Percentiles rank a stretch among this genome's conserved stretches.
Conservation (phyloP, 306 rosid species). For the Lathyrus sativus region DNA sequence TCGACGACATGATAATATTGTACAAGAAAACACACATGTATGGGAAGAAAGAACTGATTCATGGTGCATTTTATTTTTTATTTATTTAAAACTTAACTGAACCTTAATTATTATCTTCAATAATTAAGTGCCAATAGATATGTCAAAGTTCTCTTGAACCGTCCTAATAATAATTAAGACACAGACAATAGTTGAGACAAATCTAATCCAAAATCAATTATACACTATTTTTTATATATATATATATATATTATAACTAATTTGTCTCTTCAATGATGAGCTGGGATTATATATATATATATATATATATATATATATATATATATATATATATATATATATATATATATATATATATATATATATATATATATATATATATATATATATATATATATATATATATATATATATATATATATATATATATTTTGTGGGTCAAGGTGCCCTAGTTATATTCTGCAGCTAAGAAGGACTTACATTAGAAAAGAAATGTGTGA, state of each 20-base stretch:
- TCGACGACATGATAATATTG: neutral
- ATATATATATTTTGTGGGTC: neutral
- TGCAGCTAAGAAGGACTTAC: conserved; percentile 30
- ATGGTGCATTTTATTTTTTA: neutral
- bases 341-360: no score
- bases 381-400: no score
- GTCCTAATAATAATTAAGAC: conserved; percentile 38
- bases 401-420: no score
- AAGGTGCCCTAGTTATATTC: conserved; percentile 40
- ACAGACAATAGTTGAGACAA: conserved; percentile 62
- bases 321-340: no score
- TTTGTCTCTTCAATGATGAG: conserved; percentile 49
- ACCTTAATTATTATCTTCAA: conserved; percentile 4
- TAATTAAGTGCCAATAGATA: conserved; percentile 26
- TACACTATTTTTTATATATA: conserved; percentile 41
- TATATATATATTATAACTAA: conserved; percentile 13
- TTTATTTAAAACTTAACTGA: neutral
- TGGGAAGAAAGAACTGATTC: no score
- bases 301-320: no score
- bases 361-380: no score
- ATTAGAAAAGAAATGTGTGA: conserved; percentile 45
- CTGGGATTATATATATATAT: conserved; percentile 38
- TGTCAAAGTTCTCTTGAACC: conserved; percentile 38
- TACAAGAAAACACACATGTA: no score
- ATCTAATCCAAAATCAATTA: conserved; percentile 58